phyloP scores from a whole-genome alignment of 345 rosid genomes.

The Citrus sinensis region DNA sequence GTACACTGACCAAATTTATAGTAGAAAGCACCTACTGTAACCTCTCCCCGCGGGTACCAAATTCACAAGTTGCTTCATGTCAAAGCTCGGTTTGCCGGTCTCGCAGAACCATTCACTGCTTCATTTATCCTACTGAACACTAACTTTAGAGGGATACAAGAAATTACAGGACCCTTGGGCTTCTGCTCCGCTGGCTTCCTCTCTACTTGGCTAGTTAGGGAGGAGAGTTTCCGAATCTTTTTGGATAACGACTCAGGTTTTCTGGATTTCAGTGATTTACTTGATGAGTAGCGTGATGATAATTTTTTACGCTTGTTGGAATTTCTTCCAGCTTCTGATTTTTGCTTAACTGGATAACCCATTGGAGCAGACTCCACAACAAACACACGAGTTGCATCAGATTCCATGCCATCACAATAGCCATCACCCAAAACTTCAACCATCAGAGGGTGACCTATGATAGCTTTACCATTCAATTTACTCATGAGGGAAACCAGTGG shows the following conservation, averaged over 20 bases:
- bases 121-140: slow-evolving; percentile 91
- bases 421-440: slow-evolving; percentile 50
- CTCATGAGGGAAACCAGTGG: slow-evolving; percentile 91
- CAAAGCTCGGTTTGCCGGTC: slow-evolving; percentile 34
- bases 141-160: slow-evolving; percentile 83
- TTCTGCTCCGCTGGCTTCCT: slow-evolving; percentile 45
- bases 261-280: slow-evolving; percentile 34
- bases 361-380: slow-evolving; percentile 12
- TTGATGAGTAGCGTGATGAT: slow-evolving; percentile 4
- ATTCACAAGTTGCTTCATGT: slow-evolving; percentile 28
- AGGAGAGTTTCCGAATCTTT: slow-evolving; percentile 80
- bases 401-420: slow-evolving; percentile 27
- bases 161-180: slow-evolving; percentile 56
- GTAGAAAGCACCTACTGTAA: neutral
- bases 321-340: slow-evolving; percentile 29
- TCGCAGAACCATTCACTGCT: slow-evolving; percentile 71
- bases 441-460: slow-evolving; percentile 76
- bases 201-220: slow-evolving; percentile 54
- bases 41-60: neutral
- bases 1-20: neutral
- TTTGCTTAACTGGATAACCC: slow-evolving; percentile 21
- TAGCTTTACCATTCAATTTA: slow-evolving; percentile 74
- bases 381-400: slow-evolving; percentile 8
- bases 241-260: slow-evolving; percentile 48
- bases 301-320: slow-evolving; percentile 29